Evolutionary conservation across 345 rosid genomes (phyloP).

Genomic region (Camelina neglecta): DNA sequence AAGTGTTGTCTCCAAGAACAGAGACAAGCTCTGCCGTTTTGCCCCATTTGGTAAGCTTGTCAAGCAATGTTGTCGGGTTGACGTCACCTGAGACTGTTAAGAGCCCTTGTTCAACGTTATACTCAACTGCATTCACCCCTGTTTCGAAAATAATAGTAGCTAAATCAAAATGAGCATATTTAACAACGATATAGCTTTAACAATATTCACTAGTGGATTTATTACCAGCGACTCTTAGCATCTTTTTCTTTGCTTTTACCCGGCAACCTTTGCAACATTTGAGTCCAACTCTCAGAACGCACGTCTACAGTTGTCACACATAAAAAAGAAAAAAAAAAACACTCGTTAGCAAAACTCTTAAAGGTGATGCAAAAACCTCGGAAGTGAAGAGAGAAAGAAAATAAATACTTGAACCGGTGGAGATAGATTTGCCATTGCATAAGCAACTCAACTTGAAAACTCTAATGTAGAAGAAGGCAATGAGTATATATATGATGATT

Average conservation of each 20-base stretch:
- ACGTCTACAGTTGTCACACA: slow-evolving; percentile 22
- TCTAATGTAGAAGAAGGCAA: slow-evolving; percentile 5
- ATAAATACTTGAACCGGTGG: slow-evolving; percentile 8
- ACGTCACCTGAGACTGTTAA: slow-evolving; percentile 29
- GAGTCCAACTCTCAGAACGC: slow-evolving; percentile 36
- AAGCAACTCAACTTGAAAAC: neutral
- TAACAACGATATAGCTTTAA: neutral
- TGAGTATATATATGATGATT: neutral
- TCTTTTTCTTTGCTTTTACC: slow-evolving; percentile 13
- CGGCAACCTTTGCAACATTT: slow-evolving; percentile 38
- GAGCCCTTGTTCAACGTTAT: slow-evolving; percentile 33
- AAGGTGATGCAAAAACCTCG: neutral
- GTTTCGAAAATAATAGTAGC: slow-evolving; percentile 16
- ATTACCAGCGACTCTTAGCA: slow-evolving; percentile 31
- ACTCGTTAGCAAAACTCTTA: neutral
- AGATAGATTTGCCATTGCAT: slow-evolving; percentile 19
- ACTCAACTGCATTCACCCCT: slow-evolving; percentile 38
- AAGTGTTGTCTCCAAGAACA: slow-evolving; percentile 14
- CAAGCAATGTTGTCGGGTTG: slow-evolving; percentile 26
- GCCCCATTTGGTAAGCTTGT: slow-evolving; percentile 38
- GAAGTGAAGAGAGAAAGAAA: neutral
- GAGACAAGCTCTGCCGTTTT: slow-evolving; percentile 33
- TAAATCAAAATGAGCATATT: neutral
- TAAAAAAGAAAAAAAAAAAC: neutral
- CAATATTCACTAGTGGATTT: neutral